Evolutionary conservation across 2,329 filamentous ascomycete genomes (phyloP).

Genomic region (Aspergillus arachidicola): DNA sequence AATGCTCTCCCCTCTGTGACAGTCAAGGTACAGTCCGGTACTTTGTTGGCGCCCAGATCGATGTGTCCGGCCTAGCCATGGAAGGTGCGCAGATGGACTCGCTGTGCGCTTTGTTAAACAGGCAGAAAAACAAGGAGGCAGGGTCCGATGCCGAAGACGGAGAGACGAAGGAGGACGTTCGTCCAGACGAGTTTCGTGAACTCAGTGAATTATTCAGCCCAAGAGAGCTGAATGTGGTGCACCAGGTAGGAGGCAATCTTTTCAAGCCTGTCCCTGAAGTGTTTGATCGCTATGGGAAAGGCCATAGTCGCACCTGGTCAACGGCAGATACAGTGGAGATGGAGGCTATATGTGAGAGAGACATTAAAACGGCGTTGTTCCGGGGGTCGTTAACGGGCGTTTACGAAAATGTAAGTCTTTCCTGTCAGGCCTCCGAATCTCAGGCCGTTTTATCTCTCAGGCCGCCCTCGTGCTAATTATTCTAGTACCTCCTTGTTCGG

Average conservation of each 20-base stretch:
- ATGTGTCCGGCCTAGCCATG: slow-evolving; percentile 69
- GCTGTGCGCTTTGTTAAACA: slow-evolving; percentile 52
- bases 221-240: slow-evolving; percentile 66
- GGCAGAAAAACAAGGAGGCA: slow-evolving; percentile 23
- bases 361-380: slow-evolving; percentile 39
- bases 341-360: slow-evolving; percentile 37
- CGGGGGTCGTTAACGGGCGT: slow-evolving; percentile 44
- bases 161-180: slow-evolving; percentile 29
- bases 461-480: not conserved
- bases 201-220: slow-evolving; percentile 71
- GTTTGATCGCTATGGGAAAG: slow-evolving; percentile 7
- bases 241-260: slow-evolving; percentile 61
- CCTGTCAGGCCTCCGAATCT: not conserved
- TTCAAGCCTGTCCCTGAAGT: slow-evolving; percentile 27
- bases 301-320: slow-evolving; percentile 19
- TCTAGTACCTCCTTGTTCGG: slow-evolving; percentile 49
- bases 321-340: slow-evolving; percentile 20
- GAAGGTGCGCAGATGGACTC: slow-evolving; percentile 68
- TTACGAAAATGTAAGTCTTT: slow-evolving; percentile 55
- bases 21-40: slow-evolving; percentile 68
- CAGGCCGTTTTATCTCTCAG: not conserved
- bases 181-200: slow-evolving; percentile 64
- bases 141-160: slow-evolving; percentile 20
- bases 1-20: slow-evolving; percentile 72
- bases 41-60: slow-evolving; percentile 72